Conservation (phyloP, 768 basidiomycete species). For the Trametes cubensis region DNA sequence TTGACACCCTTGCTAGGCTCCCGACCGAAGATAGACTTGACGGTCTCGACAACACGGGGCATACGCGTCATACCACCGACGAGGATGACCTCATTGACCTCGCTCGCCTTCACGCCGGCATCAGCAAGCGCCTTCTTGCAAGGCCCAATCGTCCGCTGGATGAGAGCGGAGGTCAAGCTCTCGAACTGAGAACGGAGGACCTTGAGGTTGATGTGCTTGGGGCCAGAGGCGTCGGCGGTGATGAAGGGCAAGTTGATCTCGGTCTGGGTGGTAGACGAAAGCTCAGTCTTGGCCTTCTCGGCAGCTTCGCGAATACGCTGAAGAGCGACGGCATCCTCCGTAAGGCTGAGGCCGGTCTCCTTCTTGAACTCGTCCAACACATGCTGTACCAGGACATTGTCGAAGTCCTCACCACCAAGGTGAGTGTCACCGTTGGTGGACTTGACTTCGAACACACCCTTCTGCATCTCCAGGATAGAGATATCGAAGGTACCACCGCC, state of each 20-base stretch:
- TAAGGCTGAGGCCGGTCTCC: conserved; percentile 80
- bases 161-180: conserved; percentile 75
- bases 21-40: conserved; percentile 91
- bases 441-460: conserved; percentile 99
- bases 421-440: conserved; percentile 99
- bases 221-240: conserved; percentile 91
- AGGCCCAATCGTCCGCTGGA: conserved; percentile 90
- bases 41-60: conserved; percentile 93
- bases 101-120: conserved; percentile 89
- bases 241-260: conserved; percentile 99
- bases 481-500: conserved; percentile 99
- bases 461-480: conserved; percentile 99
- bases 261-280: conserved; percentile 92
- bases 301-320: conserved; percentile 99
- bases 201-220: conserved; percentile 96
- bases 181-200: conserved; percentile 91
- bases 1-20: conserved; percentile 99
- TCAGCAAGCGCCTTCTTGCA: conserved; percentile 97
- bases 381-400: conserved; percentile 84
- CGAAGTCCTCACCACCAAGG: conserved; percentile 95
- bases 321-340: conserved; percentile 91
- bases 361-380: conserved; percentile 94
- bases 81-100: conserved; percentile 95
- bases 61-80: conserved; percentile 99
- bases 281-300: conserved; percentile 99